Base-by-base conservation (phyloP, 2,329 filamentous ascomycete species). In the Neofusicoccum umdonicola region DNA sequence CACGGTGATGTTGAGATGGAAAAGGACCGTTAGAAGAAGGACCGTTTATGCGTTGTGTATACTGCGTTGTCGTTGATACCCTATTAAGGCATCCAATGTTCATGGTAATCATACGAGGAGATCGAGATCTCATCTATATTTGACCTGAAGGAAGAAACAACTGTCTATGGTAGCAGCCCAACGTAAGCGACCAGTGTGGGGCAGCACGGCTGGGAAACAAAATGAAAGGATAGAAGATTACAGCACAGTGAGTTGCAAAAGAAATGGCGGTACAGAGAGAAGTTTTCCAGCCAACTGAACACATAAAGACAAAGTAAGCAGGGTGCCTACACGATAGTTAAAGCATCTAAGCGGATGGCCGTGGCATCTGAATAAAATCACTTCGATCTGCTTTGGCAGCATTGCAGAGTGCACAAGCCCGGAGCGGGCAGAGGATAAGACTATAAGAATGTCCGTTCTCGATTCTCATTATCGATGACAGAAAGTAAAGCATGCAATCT, bases 401-500 rank as follows among this genome's bases (percentile, higher is more conserved):
- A 31, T 31, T 31, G 27, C 1, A 31, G 27, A 31, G 27, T 5
- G 6, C 6, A 31, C 6, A 31, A 31, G 27, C 27, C 27, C 27
- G 27, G 6, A 7, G 4, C 6, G 27, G 27, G 27, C 27, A 31
- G 27, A 31, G 27, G 27, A 11, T 31, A 41, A 44, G 31, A 5
- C 22, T 35, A 22, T 37, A 9, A 6, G 3, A 44, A 22, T 34
- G 15, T 44, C 6, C 15, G 11, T 17, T 35, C 47, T 35, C 13
- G 17, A 15, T 45, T 37, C 42, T 42, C 17, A 37, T 37, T 60
- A 39, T 47, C 41, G 41, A 60, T 27, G 11, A 17, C 15, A 44
- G 27, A 42, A 45, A 17, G 22, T 39, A 54, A 54, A n/a, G 22
- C 54, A 60, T 60, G 56, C 56, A 60, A 60, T 60, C 56, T 60